These are phyloP conservation scores for Coemansia sp. DNA, from an alignment of 192 early-diverging fungal genomes.

Conservation along the genomic window DNA sequence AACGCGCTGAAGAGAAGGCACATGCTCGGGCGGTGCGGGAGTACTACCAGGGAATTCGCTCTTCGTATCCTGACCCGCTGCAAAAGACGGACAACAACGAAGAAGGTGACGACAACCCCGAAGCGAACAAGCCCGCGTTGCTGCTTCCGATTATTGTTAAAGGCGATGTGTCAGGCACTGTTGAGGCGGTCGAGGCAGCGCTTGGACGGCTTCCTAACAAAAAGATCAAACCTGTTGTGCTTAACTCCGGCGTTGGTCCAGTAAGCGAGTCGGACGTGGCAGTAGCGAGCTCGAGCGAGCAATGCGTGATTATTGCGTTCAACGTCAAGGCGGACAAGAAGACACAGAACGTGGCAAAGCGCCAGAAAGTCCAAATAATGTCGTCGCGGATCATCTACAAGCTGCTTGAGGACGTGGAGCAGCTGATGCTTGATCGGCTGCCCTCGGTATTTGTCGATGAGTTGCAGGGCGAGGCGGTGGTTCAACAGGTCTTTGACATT, in stretches of 20 bases:
- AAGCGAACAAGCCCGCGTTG: background rate
- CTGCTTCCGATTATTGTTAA: slow-evolving; percentile 51
- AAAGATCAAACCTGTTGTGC: slow-evolving; percentile 71
- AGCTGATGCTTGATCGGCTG: slow-evolving; percentile 68
- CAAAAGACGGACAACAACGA: slow-evolving; percentile 21
- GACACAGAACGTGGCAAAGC: slow-evolving; percentile 60
- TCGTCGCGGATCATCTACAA: slow-evolving; percentile 87
- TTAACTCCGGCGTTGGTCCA: slow-evolving; percentile 80
- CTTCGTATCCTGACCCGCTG: slow-evolving; percentile 55
- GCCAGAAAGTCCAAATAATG: slow-evolving; percentile 65
- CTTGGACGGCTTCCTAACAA: slow-evolving; percentile 75
- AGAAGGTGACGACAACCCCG: background rate
- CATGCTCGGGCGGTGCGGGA: slow-evolving; percentile 65
- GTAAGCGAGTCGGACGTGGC: slow-evolving; percentile 85
- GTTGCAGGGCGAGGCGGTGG: slow-evolving; percentile 84
- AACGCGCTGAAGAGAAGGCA: slow-evolving; percentile 55
- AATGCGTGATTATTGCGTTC: slow-evolving; percentile 79
- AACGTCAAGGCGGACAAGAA: slow-evolving; percentile 84
- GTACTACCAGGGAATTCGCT: slow-evolving; percentile 64
- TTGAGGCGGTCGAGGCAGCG: slow-evolving; percentile 81
- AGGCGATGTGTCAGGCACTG: slow-evolving; percentile 88
- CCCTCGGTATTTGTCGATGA: slow-evolving; percentile 76
- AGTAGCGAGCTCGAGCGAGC: slow-evolving; percentile 59
- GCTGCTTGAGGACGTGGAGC: slow-evolving; percentile 88
- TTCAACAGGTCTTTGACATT: slow-evolving; percentile 83